Evolutionary conservation across 1,284 basidiomycete genomes (phyloP), one percentile per base, ranked within the genome.

Genomic region (Sutorius eximius): DNA sequence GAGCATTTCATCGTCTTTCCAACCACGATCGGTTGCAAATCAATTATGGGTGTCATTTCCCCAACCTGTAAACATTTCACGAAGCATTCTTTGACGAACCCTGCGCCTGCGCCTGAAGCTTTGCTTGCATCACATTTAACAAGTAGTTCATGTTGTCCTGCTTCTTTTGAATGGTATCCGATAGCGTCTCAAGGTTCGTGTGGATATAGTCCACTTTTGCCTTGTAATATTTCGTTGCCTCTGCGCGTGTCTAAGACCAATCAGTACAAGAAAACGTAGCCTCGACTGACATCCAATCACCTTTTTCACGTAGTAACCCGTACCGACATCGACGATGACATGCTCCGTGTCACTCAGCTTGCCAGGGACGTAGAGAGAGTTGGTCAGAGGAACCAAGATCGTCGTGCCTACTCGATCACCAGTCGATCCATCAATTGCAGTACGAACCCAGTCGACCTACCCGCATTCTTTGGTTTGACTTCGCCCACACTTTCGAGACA

Each of bases 231-330:
- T 84, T 84, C 16, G 78, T 70, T 0, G 93, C 92, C 72, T 95
- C 86, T n/a, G 79, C 71, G 24, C 89, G 88, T 27, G 86, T 87
- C 93, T 95, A 63, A 29, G 22, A 29, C 32, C n/a, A 41, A 53
- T 63, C 44, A 53, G 12, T 11, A n/a, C 32, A 7, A 37, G 29
- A 11, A 29, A 42, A 42, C 16, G 20, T 24, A 12, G 9, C 24
- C 29, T 42, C 52, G 24, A 38, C 27, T n/a, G 12, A 34, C n/a
- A 37, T 11, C 6, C 6, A 52, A 78, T 56, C 52, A 93, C 95
- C 82, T 98, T 98, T 72, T 93, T 88, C 18, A 99, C 89, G 67
- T 90, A 98, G 75, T 98, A 99, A 0, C 96, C 96, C 0, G 96
- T 98, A 2, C 96, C 96, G 32, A 99, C 83, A 70, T 99, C 96